Evolutionary conservation across 1,284 basidiomycete genomes (phyloP), one percentile per base, ranked within the genome.

Genomic region (Trichosporon sp.): DNA sequence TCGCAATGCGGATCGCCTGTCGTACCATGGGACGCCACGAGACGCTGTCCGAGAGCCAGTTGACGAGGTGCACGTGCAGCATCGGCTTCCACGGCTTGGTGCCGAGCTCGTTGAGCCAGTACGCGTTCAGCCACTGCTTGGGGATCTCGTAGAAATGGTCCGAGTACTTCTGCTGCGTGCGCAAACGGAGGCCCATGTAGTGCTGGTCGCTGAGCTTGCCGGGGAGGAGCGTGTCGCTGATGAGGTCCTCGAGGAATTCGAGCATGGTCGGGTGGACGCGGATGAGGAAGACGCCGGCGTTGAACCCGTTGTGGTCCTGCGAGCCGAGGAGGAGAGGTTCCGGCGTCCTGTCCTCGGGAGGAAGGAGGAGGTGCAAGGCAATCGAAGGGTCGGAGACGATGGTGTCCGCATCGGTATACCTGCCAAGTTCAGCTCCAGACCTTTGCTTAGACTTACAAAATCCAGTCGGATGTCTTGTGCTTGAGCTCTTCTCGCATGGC

Each of bases 281-380:
- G 32, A 64, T 37, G 11, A 68, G 40, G 23, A 70, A 46, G 4
- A 61, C 66, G 16, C 69, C 66, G 7, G 62, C 54, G 49, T 68
- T 68, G 44, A 70, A 56, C 11, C 69, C 69, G 34, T 68, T 64
- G 58, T 66, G 69, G 34, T 68, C 64, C 61, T 68, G 66, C 5
- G 56, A 58, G 8, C 49, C 65, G 36, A 66, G 59, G 23, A 70
- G 52, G n/a, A 64, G 49, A 2, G 69, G 62, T 16, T 37, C 33
- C 6, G 59, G 63, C 5, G 21, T 13, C 16, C 46, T n/a, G 4
- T 52, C 23, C 6, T 62, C n/a, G 1, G 66, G 58, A 2, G 69
- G 69, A 5, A 70, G 61, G 4, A 68, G 62, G 46, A 54, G 33
- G 59, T 68, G 66, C 4, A 70, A 6, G 7, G 66, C 64, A 2